These are phyloP conservation scores for Fusarium torulosum DNA, from an alignment of 2,329 filamentous ascomycete species.

Conservation along the genomic window DNA sequence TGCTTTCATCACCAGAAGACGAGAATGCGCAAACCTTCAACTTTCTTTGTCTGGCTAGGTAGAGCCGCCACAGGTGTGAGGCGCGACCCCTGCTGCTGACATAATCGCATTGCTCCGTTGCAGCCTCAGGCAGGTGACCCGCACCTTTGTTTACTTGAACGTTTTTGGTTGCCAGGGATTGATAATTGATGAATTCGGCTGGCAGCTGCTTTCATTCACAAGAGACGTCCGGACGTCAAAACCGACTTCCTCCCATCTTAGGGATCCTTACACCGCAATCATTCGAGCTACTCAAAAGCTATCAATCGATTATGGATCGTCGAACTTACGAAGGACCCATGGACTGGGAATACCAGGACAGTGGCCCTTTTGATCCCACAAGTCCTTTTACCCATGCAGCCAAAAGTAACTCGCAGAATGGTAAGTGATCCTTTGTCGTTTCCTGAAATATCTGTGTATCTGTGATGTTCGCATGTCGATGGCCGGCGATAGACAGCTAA, in stretches of 20 bases:
- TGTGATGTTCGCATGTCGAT: neutral
- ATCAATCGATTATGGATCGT: slow-evolving; percentile 59
- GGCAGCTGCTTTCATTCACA: slow-evolving; percentile 27
- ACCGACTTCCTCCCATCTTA: neutral
- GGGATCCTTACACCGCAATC: slow-evolving; percentile 12
- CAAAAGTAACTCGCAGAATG: slow-evolving; percentile 55
- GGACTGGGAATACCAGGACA: slow-evolving; percentile 74
- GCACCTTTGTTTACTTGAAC: slow-evolving; percentile 53
- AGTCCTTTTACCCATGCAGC: slow-evolving; percentile 71
- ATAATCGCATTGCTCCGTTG: slow-evolving; percentile 40
- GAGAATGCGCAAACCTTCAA: slow-evolving; percentile 40
- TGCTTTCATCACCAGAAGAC: slow-evolving; percentile 10
- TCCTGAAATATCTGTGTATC: no score
- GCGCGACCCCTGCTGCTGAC: slow-evolving; percentile 48
- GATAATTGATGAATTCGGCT: slow-evolving; percentile 37
- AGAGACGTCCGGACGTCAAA: slow-evolving; percentile 19
- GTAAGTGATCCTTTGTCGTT: slow-evolving; percentile 51
- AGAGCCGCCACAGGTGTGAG: slow-evolving; percentile 38
- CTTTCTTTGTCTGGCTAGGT: slow-evolving; percentile 42
- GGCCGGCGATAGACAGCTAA: slow-evolving; percentile 34
- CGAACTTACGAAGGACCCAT: slow-evolving; percentile 72
- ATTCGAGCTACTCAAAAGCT: slow-evolving; percentile 25
- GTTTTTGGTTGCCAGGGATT: slow-evolving; percentile 46
- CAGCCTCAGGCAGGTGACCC: slow-evolving; percentile 45
- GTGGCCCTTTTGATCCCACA: slow-evolving; percentile 69